Conservation (phyloP, 176 grass and related monocot species). For the Carex littledalei region DNA sequence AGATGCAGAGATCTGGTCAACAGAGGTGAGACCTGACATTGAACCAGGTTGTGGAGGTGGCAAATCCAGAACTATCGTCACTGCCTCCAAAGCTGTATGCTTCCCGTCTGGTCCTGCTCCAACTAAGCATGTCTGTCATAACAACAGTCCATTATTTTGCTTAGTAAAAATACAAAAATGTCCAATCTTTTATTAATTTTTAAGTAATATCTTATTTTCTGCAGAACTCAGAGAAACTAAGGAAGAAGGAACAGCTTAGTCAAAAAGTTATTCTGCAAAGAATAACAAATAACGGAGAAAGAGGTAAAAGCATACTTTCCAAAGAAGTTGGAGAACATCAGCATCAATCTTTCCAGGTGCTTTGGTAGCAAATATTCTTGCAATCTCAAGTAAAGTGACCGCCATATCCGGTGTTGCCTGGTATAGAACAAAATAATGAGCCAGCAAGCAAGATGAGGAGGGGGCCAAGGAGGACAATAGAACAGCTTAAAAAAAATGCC, state of each 20-base stretch:
- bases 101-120: conserved; percentile 99
- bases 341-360: conserved; percentile 99
- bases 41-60: conserved; percentile 94
- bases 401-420: conserved; percentile 99
- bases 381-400: conserved; percentile 96
- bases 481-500: neutral
- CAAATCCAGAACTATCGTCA: conserved; percentile 96
- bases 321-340: conserved; percentile 93
- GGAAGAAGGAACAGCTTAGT: neutral
- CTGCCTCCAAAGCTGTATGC: conserved; percentile 96
- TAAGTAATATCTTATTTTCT: neutral
- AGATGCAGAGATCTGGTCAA: conserved; percentile 91
- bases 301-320: conserved; percentile 73
- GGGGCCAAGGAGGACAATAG: neutral
- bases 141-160: conserved; percentile 14
- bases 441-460: neutral
- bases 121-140: conserved; percentile 87
- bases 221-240: neutral
- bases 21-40: conserved; percentile 68
- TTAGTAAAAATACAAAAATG: neutral
- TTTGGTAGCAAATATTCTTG: conserved; percentile 99
- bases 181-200: neutral
- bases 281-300: neutral
- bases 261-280: neutral
- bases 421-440: conserved; percentile 29